A percentile compares a stretch with the other conserved stretches of the same genome.
Conservation (phyloP, 768 basidiomycete genomes). For the Artomyces pyxidatus region DNA sequence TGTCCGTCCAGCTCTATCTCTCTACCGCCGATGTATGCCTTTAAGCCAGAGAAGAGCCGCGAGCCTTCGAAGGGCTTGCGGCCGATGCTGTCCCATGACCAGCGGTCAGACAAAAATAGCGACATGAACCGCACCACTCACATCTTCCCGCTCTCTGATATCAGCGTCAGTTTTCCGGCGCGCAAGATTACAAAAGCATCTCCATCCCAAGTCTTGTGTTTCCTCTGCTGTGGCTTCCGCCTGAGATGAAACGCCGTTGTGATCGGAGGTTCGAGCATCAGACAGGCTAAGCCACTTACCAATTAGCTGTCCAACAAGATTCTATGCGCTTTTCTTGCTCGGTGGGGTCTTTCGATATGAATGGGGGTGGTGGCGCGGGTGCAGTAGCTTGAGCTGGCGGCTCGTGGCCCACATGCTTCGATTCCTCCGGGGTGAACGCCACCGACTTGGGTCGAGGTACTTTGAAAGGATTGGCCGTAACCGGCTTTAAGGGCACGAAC, state of each 20-base stretch:
- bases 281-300: slow-evolving; percentile 37
- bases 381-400: slow-evolving; percentile 25
- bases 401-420: slow-evolving; percentile 30
- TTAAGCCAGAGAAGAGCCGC: slow-evolving; percentile 33
- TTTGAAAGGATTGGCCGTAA: slow-evolving; percentile 23
- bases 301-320: slow-evolving; percentile 62
- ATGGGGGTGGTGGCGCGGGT: slow-evolving; percentile 2
- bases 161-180: slow-evolving; percentile 46
- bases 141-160: slow-evolving; percentile 68
- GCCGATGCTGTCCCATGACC: slow-evolving; percentile 44
- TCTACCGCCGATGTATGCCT: slow-evolving; percentile 46
- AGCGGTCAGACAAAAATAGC: too few species aligned
- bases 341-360: slow-evolving; percentile 5
- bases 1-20: slow-evolving; percentile 54
- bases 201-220: slow-evolving; percentile 85
- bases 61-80: slow-evolving; percentile 53
- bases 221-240: slow-evolving; percentile 67
- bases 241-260: slow-evolving; percentile 28
- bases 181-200: slow-evolving; percentile 53
- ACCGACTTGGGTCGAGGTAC: slow-evolving; percentile 17
- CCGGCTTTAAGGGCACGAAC: slow-evolving; percentile 22
- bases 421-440: slow-evolving; percentile 18
- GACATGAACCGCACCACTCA: too few species aligned
- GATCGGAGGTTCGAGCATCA: neutral
- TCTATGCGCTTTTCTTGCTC: slow-evolving; percentile 15